These are phyloP conservation scores for Nakazawaea wickerhamii DNA, from an alignment of 805 yeast genomes.

Conservation along the genomic window DNA sequence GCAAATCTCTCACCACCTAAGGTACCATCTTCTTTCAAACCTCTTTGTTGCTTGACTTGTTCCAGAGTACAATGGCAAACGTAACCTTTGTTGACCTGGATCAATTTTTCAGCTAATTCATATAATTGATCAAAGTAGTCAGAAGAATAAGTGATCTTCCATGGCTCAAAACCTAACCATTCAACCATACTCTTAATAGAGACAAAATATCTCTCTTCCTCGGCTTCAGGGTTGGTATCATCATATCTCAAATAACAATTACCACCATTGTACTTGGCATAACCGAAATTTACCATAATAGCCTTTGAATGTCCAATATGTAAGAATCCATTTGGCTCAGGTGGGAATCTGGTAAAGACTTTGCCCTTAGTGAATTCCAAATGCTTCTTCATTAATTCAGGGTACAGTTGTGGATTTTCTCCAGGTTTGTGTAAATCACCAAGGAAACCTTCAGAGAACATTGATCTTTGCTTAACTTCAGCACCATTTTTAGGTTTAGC, in stretches of 20 bases:
- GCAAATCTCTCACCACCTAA: conserved; percentile 90
- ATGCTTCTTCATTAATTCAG: conserved; percentile 80
- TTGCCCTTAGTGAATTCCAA: conserved; percentile 70
- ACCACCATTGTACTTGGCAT: conserved; percentile 82
- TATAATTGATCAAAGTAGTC: conserved; percentile 91
- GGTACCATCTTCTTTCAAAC: conserved; percentile 85
- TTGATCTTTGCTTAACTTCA: conserved; percentile 44
- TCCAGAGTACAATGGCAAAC: conserved; percentile 93
- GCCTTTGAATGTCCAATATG: conserved; percentile 99
- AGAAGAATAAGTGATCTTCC: conserved; percentile 91
- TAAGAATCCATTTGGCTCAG: conserved; percentile 96
- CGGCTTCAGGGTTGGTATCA: conserved; percentile 99
- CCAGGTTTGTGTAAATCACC: conserved; percentile 96
- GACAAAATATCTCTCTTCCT: conserved; percentile 84
- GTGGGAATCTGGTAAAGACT: conserved; percentile 95
- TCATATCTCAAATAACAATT: conserved; percentile 89
- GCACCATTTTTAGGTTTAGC: conserved; percentile 24
- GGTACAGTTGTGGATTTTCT: conserved; percentile 86
- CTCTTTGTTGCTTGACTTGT: conserved; percentile 85
- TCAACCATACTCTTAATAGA: conserved; percentile 78
- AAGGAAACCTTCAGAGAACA: conserved; percentile 93
- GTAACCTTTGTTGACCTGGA: conserved; percentile 69
- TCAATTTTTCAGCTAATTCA: conserved; percentile 79
- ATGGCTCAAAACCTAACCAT: conserved; percentile 95
- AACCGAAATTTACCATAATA: conserved; percentile 97